Base-by-base conservation (phyloP, 768 basidiomycete genomes). In the Mycena sanguinolenta region DNA sequence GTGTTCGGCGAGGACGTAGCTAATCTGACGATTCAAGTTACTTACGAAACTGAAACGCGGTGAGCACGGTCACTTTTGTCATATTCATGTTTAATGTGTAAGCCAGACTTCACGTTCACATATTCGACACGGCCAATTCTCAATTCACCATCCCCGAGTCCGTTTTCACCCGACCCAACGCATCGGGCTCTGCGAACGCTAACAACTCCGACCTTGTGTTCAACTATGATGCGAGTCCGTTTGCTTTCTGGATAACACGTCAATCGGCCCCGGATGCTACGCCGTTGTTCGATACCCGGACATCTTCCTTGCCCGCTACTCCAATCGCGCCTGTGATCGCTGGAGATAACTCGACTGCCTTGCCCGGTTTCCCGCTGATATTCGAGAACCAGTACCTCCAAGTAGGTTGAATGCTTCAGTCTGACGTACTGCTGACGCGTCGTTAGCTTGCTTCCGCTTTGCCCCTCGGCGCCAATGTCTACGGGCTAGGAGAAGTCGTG, bases 381-480 rank as follows among this genome's bases (percentile, higher is more conserved):
- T 95, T 95, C 74, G 93, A 95, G 73, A 89, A 95, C 70, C 91
- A 91, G 75, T 95, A 94, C 76, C 84, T 95, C 25, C 92, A 94
- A 85, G 88, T 89, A 65, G 58, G 68, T 32, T 27, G 34, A 12
- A 12, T 25, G 1, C 55, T 34, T n/a, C n/a, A 23, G 38, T 46
- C 32, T 25, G 44, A 23, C 14, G 32, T 34, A 58, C 21, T 58
- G 46, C 44, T 32, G 32, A 34, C 52, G 19, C 10, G 38, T 50
- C 49, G 27, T 27, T 3, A 90, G 90, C 73, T 95, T 25, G 82
- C 92, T 1, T 92, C 92, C 6, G 86, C 90, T 0, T 81, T 95
- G 2, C 92, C 93, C 1, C 76, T 85, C 12, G 83, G 86, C 42
- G 86, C 93, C 3, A 94, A 95, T 73, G 86, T 95, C 58, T 95